Base-by-base conservation (phyloP, 129 eudicot species). In the Flaveria trinervia region DNA sequence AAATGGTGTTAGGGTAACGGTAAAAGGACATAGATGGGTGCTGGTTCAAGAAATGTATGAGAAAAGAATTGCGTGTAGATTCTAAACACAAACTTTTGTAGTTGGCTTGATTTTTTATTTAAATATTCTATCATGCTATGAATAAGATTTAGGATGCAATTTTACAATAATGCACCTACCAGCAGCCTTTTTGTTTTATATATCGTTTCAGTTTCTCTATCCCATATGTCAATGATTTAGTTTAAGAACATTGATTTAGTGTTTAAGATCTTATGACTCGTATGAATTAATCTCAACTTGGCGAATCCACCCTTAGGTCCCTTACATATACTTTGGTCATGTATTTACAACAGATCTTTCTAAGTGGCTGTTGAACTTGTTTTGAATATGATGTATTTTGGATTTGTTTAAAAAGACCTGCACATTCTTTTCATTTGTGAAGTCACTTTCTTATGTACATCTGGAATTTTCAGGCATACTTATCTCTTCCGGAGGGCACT, bases 401-500 rank as follows among this genome's bases (percentile, higher is more conserved):
- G 36, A 36, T 15, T 39, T 33, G 67, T 65, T 43, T 13, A 66
- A 39, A 36, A 66, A 48, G 68, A 41, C 68, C 57, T 54, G 39
- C 73, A 36, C 52, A 52, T 68, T 41, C 41, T 23, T 57, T 68
- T 39, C 10, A 43, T 67, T 82, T 56, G 15, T 66, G 7, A 23
- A 60, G 52, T 52, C 7, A 20, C 48, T 76, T 54, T 65, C 56
- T 65, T 62, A 17, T 36, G 54, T 56, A 72, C 14, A 46, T 74
- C 23, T 61, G 72, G 52, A 71, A 18, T 57, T 83, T 73, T 70
- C 93, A 93, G 98, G 97, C 98, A 60, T 93, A 93, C 87, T 85
- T 93, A 77, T 93, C 98, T 83, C 96, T 93, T 79, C 97, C 98
- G 50, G 97, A 93, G 77, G 98, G 98, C 65, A 93, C 96, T 61